phyloP scores from a whole-genome alignment of 2,329 filamentous ascomycete genomes.

The Aulographum hederae region DNA sequence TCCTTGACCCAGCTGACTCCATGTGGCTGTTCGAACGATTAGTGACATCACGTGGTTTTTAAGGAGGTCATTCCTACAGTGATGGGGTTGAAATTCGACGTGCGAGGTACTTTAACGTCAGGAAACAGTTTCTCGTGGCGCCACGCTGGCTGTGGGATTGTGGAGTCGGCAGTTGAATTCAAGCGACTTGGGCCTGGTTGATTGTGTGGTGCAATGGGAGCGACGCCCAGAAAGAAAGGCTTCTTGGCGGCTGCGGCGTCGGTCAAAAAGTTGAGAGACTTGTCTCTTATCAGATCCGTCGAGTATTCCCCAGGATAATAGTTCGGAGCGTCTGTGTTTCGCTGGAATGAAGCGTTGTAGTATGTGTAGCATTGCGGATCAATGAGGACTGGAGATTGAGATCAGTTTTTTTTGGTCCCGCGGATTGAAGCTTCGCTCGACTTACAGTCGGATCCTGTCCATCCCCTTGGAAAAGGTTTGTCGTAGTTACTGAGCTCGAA shows the following conservation, averaged over 20 bases:
- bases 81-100: constrained; percentile 47
- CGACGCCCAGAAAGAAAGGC: constrained; percentile 50
- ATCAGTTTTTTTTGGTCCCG: too few species aligned
- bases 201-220: constrained; percentile 49
- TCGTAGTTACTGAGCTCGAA: constrained; percentile 32
- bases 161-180: constrained; percentile 16
- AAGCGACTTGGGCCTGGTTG: constrained; percentile 9
- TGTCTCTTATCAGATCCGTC: constrained; percentile 40
- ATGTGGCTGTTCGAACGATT: constrained; percentile 12
- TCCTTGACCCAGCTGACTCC: constrained; percentile 30
- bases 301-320: constrained; percentile 37
- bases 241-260: constrained; percentile 34
- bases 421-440: too few species aligned
- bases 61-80: constrained; percentile 17
- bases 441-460: constrained; percentile 12
- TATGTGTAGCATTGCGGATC: constrained; percentile 54
- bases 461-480: constrained; percentile 16
- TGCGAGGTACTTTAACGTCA: constrained; percentile 40
- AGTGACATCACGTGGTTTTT: not conserved
- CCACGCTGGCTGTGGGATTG: constrained; percentile 35
- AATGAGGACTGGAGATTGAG: too few species aligned
- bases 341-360: constrained; percentile 44
- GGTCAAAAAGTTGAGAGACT: constrained; percentile 41
- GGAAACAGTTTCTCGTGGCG: constrained; percentile 45
- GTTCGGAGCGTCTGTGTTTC: constrained; percentile 36